Evolutionary conservation across 1,284 basidiomycete genomes (phyloP).

Genomic region (Tetrapyrgos nigripes): DNA sequence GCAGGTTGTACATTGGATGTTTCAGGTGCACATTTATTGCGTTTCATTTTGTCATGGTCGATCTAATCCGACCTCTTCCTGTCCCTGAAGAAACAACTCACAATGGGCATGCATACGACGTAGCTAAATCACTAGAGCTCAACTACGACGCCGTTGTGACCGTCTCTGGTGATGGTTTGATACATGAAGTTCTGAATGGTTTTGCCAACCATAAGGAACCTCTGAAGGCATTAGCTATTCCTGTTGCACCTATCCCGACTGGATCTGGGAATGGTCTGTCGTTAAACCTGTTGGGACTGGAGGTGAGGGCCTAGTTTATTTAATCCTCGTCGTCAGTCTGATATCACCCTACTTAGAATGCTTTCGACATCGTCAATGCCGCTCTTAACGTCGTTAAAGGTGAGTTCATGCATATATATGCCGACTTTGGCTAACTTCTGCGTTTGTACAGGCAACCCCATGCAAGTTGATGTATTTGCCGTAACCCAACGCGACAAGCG

Average conservation of each 20-base stretch:
- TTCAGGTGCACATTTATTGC: slow-evolving; percentile 49
- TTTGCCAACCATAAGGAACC: slow-evolving; percentile 79
- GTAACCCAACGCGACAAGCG: slow-evolving; percentile 72
- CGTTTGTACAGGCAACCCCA: slow-evolving; percentile 58
- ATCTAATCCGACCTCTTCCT: slow-evolving; percentile 10
- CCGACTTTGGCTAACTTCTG: slow-evolving; percentile 12
- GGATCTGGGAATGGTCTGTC: slow-evolving; percentile 87
- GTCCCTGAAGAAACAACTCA: slow-evolving; percentile 70
- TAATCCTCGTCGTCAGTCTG: neutral
- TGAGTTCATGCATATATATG: slow-evolving; percentile 24
- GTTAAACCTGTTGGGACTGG: slow-evolving; percentile 75
- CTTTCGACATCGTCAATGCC: slow-evolving; percentile 77
- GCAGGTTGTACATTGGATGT: slow-evolving; percentile 74
- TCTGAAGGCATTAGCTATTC: slow-evolving; percentile 72
- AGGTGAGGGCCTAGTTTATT: slow-evolving; percentile 43
- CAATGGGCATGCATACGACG: slow-evolving; percentile 74
- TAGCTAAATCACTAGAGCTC: slow-evolving; percentile 67
- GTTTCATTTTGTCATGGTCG: slow-evolving; percentile 1
- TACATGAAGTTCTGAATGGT: slow-evolving; percentile 95
- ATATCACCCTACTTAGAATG: slow-evolving; percentile 53
- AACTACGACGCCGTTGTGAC: slow-evolving; percentile 81
- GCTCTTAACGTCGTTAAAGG: slow-evolving; percentile 91
- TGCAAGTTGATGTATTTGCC: slow-evolving; percentile 86
- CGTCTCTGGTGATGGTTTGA: slow-evolving; percentile 89
- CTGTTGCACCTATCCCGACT: slow-evolving; percentile 88